A percentile compares a stretch with the other conserved stretches of the same genome.
These are phyloP conservation scores for Fraxinus excelsior DNA, from an alignment of 257 asterid species.

Conservation along the genomic window DNA sequence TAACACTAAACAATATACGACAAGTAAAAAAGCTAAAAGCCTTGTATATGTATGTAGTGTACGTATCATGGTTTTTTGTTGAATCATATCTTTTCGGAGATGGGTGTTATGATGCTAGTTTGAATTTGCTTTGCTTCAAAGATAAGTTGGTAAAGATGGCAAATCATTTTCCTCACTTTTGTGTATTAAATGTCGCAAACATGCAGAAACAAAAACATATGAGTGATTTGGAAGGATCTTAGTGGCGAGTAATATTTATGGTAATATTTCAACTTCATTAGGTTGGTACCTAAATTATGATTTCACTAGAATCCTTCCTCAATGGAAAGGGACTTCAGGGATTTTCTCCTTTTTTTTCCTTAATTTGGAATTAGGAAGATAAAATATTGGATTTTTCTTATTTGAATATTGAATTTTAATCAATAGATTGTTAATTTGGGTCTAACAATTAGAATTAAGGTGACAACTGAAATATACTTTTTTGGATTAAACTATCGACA, in stretches of 20 bases:
- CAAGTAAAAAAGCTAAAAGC: too few relatives aligned
- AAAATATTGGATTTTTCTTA: not conserved
- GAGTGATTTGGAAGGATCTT: slow-evolving; percentile 21
- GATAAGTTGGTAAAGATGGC: slow-evolving; percentile 37
- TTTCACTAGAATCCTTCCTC: not conserved
- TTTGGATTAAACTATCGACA: not conserved
- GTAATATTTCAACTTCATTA: slow-evolving; percentile 41
- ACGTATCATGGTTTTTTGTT: not conserved
- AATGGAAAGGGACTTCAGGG: not conserved
- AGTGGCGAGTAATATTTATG: slow-evolving; percentile 28
- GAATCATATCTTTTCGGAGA: not conserved
- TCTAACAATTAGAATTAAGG: not conserved
- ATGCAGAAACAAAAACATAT: not conserved
- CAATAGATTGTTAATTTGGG: not conserved
- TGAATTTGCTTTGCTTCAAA: slow-evolving; percentile 43
- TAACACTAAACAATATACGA: too few relatives aligned
- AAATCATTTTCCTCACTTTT: slow-evolving; percentile 35
- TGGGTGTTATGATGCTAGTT: slow-evolving; percentile 16
- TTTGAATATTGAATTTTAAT: too few relatives aligned
- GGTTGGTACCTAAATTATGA: not conserved
- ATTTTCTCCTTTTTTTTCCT: too few relatives aligned
- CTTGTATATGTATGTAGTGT: too few relatives aligned
- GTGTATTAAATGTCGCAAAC: not conserved
- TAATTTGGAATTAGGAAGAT: too few relatives aligned
- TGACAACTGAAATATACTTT: not conserved